Base-by-base conservation (phyloP, 2,329 filamentous ascomycete species). In the Neopestalotiopsis rosae region DNA sequence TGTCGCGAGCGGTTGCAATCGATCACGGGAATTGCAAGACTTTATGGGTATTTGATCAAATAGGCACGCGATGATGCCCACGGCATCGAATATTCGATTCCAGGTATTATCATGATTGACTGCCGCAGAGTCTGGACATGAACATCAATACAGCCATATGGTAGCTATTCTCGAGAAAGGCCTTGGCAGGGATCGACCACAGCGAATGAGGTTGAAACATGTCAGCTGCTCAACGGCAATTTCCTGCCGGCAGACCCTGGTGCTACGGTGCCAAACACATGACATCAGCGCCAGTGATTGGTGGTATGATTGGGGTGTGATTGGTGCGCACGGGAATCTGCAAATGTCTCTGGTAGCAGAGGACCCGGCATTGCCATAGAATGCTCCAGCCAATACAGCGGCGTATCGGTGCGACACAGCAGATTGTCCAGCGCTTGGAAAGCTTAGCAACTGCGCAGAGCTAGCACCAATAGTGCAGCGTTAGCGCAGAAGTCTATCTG, bases 401-500 rank as follows among this genome's bases (percentile, higher is more conserved):
- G 24, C 24, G 24, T 3, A 28, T 28, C 24, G 24, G 24, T 28
- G 24, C 24, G 24, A 28, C 24, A 28, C 24, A 59, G 24, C 57
- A 34, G 30, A 62, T 28, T 32, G 59, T 9, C 5, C 28, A 34
- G 59, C 32, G 24, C 6, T 20, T 28, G 12, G 20, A 17, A 20
- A 38, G 59, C 30, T 34, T 38, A 40, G 34, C 30, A 28, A 62
- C 34, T 6, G 6, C 30, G 17, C 17, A 40, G 17, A 40, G n/a
- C 59, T 38, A 62, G 59, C 17, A 5, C 59, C n/a, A 62, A 62
- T 62, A 62, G 59, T 34, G 34, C 17, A 9, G 17, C 32, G 32
- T 20, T 62, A 62, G 59, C 59, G 59, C 59, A 40, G 32, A 40
- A 62, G 59, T 20, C 34, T 38, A 40, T 40, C 59, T 40, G 17